These are phyloP conservation scores for Auricularia heimuer DNA, from an alignment of 768 basidiomycete species.

Conservation along the genomic window DNA sequence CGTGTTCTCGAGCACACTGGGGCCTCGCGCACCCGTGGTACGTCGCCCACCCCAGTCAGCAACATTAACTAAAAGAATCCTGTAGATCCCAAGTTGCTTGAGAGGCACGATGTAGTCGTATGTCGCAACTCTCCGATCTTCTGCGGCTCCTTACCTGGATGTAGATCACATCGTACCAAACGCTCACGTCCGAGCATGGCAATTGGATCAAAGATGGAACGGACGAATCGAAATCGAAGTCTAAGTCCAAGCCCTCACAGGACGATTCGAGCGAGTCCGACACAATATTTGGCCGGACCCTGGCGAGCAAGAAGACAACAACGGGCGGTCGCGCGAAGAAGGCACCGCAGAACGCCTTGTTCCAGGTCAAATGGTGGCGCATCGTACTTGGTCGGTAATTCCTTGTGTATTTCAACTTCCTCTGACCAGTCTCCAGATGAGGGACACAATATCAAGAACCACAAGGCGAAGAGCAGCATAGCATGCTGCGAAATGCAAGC, in stretches of 20 bases:
- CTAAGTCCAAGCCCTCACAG: constrained; percentile 20
- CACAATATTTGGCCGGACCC: constrained; percentile 29
- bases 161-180: constrained; percentile 76
- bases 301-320: constrained; percentile 33
- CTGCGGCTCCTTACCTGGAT: background rate
- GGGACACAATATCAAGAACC: constrained; percentile 90
- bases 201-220: constrained; percentile 40
- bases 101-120: constrained; percentile 52
- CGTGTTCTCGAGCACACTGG: constrained; percentile 82
- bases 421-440: constrained; percentile 48
- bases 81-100: constrained; percentile 45
- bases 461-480: constrained; percentile 61
- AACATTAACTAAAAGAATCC: background rate
- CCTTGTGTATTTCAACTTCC: background rate
- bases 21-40: constrained; percentile 56
- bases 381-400: constrained; percentile 62
- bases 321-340: constrained; percentile 22
- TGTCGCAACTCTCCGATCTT: background rate
- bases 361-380: constrained; percentile 71
- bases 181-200: constrained; percentile 69
- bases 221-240: constrained; percentile 38
- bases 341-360: constrained; percentile 56
- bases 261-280: constrained; percentile 13
- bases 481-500: constrained; percentile 70
- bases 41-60: constrained; percentile 10